Evolutionary conservation across 805 yeast genomes (phyloP), one percentile per base, ranked within the genome.

Genomic region (Grigorovia jiainica): DNA sequence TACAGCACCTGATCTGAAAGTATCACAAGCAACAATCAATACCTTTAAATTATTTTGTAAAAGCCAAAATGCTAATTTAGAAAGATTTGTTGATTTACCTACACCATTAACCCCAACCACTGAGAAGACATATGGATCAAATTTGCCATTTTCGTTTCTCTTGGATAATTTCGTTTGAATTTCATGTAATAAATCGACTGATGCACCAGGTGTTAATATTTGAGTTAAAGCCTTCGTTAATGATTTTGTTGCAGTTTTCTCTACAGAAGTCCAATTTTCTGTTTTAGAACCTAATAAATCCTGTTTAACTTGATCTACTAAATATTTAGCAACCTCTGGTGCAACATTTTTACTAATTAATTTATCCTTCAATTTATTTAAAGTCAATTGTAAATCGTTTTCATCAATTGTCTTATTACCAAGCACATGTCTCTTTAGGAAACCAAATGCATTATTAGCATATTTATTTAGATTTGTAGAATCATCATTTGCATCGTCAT

Each of bases 51-150:
- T 79, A 61, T 92, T 90, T 57, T 92, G 97, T 43, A 90, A 65
- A 40, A 90, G 71, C 98, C 98, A 90, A 61, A 85, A 90, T 2
- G 96, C 97, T 40, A 90, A 66, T 62, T 90, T 90, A 20, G 97
- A 92, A 47, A 90, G 68, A 56, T 90, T 92, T 2, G 98, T 90
- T 0, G 97, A 90, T 62, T 90, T 90, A 11, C 98, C 98, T 33
- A 90, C 98, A 36, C 98, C 98, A 61, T 90, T 90, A 17, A 90
- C 98, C 34, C 98, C 98, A 20, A 90, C 97, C 18, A 90, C 90
- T 1, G 97, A 87, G 43, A 90, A 86, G n/a, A 90, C 96, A 51
- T 86, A 90, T 2, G 98, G 97, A 7, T 75, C 60, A 5, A 60
- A 57, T 8, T 61, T 58, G 16, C 54, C 57, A 10, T 57, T 50